Evolutionary conservation across 2,329 filamentous ascomycete genomes (phyloP), one percentile per base, ranked within the genome.

Genomic region (Apiospora aurea): DNA sequence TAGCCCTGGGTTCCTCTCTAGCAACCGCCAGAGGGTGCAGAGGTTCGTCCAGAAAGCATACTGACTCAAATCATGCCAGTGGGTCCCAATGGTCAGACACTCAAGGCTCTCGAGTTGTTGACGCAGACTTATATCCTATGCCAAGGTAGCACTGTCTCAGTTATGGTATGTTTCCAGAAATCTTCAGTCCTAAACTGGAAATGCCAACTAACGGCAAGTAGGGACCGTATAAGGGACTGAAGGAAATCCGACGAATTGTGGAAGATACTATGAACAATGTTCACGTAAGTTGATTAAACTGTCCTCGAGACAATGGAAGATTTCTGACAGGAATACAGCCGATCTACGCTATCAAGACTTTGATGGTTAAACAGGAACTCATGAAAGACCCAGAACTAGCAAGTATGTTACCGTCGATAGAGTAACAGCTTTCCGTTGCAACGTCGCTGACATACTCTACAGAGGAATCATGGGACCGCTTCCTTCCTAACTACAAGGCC

Each of bases 401-500:
- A 69, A 90, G 57, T 64, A 64, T 41, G 57, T 64, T 21, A 6
- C 57, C 18, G 24, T 64, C 18, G 11, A 34, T 10, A 64, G 18
- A n/a, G 5, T 7, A 14, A n/a, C n/a, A 24, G n/a, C 8, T 10
- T 14, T 14, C 41, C 24, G 29, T 64, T 41, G 21, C 34, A 41
- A 41, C 57, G n/a, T 34, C 8, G 57, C 57, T 64, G 34, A 64
- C 57, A n/a, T 64, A 21, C 4, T 64, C 1, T 64, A 41, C 57
- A 64, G 57, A 93, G 77, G 95, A 98, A 85, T 69, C 68, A 96
- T 99, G 96, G 96, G 95, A 97, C 79, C 90, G 96, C 24, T 99
- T 98, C 86, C 87, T 99, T 69, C 96, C 96, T 69, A 95, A 99
- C 82, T 98, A 98, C 87, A 97, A 97, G 89, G 97, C 94, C 87